These are phyloP conservation scores for Tetrahymena malaccensis DNA, from an alignment of 73 alveolate genomes.

Conservation along the genomic window DNA sequence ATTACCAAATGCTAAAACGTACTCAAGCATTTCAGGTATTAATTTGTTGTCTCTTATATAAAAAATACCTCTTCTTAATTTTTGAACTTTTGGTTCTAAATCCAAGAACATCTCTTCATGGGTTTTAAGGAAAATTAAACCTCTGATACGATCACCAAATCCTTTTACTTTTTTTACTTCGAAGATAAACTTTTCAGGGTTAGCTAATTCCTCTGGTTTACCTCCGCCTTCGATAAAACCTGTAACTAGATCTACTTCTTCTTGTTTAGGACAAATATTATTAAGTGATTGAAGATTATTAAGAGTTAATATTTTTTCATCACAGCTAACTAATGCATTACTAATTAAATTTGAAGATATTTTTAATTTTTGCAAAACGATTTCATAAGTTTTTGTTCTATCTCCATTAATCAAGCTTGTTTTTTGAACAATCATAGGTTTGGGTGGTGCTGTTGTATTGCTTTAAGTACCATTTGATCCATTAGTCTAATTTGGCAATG, in stretches of 20 bases:
- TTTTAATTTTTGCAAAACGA: conserved; percentile 49
- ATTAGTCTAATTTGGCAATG: not conserved
- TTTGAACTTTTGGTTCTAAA: conserved; percentile 43
- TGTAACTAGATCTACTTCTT: conserved; percentile 36
- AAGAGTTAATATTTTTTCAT: conserved; percentile 44
- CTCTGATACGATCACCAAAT: conserved; percentile 51
- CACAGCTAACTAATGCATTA: conserved; percentile 60
- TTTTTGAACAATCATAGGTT: conserved; percentile 39
- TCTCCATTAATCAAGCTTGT: conserved; percentile 37
- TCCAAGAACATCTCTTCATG: conserved; percentile 49
- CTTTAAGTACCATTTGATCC: not conserved
- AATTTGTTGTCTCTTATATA: conserved; percentile 28
- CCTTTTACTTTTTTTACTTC: conserved; percentile 51
- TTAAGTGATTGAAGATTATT: conserved; percentile 47
- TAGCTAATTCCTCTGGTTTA: conserved; percentile 42
- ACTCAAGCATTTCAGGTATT: conserved; percentile 50
- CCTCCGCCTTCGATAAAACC: conserved; percentile 49
- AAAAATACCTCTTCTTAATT: conserved; percentile 39
- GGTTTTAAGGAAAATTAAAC: conserved; percentile 44
- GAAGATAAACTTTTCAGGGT: conserved; percentile 54
- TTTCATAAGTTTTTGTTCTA: conserved; percentile 50
- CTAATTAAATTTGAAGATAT: conserved; percentile 46
- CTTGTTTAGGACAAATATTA: conserved; percentile 53
- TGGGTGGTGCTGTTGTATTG: not conserved
- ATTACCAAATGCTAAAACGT: conserved; percentile 66